phyloP scores from a whole-genome alignment of 2,329 filamentous ascomycete genomes.

The Orbilia javanica region DNA sequence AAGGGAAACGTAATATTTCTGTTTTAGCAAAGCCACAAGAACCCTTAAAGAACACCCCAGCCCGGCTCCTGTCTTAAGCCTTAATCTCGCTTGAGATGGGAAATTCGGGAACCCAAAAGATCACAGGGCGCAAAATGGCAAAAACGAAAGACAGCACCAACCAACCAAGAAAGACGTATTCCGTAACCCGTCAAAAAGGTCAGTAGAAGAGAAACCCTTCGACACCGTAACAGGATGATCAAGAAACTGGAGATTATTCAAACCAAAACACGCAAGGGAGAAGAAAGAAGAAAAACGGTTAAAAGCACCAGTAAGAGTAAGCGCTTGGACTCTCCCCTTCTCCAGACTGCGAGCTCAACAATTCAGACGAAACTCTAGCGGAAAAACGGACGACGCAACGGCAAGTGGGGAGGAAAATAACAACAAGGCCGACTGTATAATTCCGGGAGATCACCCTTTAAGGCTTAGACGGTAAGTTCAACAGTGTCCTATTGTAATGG shows the following conservation, averaged over 20 bases:
- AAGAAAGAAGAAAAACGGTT: constrained; percentile 28
- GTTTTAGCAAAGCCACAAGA: constrained; percentile 32
- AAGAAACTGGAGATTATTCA: neutral
- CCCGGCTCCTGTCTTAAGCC: constrained; percentile 9
- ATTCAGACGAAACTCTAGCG: constrained; percentile 24
- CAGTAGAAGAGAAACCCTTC: neutral
- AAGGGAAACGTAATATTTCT: constrained; percentile 10
- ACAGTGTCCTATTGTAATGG: neutral
- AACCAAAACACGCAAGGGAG: neutral
- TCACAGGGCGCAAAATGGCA: constrained; percentile 34
- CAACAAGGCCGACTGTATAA: neutral
- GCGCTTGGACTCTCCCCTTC: constrained; percentile 20
- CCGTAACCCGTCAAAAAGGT: neutral
- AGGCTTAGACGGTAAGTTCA: constrained; percentile 32
- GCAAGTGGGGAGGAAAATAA: constrained; percentile 21
- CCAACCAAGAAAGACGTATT: neutral
- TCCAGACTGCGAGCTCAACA: constrained; percentile 16
- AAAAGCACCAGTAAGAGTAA: constrained; percentile 40
- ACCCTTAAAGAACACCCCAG: neutral
- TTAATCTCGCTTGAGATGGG: constrained; percentile 57
- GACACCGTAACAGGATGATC: constrained; percentile 18
- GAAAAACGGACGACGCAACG: constrained; percentile 42
- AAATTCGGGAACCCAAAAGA: constrained; percentile 37
- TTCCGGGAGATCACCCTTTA: constrained; percentile 6
- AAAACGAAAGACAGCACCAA: constrained; percentile 40